Evolutionary conservation across 2,329 filamentous ascomycete species (phyloP), one percentile per base, ranked within the genome.

Genomic region (Helotiales sp.): DNA sequence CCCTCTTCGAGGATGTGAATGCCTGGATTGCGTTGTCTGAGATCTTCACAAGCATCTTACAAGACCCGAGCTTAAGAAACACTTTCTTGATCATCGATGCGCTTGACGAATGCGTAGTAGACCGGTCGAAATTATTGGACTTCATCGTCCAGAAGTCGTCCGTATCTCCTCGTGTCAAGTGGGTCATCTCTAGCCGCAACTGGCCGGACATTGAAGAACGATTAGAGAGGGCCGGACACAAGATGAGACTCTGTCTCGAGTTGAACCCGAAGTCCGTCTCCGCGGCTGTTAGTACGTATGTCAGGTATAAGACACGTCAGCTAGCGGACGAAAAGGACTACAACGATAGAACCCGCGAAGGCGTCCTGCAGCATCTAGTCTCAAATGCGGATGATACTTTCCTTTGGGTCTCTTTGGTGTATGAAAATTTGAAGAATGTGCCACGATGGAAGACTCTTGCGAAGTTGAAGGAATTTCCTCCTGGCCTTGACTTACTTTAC

Each of bases 141-240:
- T 68, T 82, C 13, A 77, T 83, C 55, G 61, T 71, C 15, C 60
- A 74, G 32, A 68, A 58, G 0, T 75, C 70, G 13, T 62, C 66
- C 0, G 22, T 32, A 59, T 70, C 65, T 63, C 32, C 73, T 45
- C 52, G 65, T 6, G 71, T 78, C 1, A 85, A 82, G 68, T 83
- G 80, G 78, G 65, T 85, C 17, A 66, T 82, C 0, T 81, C 81
- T 0, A 84, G 83, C 61, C 82, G 83, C 3, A 82, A 83, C 28
- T 75, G 68, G 73, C 70, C 65, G 0, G 69, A 73, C 0, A 82
- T 85, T 50, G 74, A 82, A 60, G 66, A 77, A 28, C 43, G 60
- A 0, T 69, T 84, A 67, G 70, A 15, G n/a, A 15, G 6, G 61
- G 65, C 0, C 50, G 62, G 2, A 45, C 76, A 47, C 6, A 74